Conservation (phyloP, 1,284 basidiomycete species). For the Vanrija humicola region DNA sequence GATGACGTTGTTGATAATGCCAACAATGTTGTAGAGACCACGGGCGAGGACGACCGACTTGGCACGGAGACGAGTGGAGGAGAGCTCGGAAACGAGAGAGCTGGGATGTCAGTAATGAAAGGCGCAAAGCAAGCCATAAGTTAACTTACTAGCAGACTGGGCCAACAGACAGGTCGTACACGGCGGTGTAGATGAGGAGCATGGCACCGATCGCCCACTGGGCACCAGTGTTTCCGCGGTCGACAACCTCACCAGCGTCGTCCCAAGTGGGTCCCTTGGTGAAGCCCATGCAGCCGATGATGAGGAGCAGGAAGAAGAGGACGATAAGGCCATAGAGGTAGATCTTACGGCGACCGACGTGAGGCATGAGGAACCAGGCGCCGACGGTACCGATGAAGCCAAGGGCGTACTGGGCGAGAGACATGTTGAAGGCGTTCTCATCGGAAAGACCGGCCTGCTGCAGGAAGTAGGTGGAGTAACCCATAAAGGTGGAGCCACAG, state of each 20-base stretch:
- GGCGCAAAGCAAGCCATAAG: no score
- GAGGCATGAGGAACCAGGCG: slow-evolving; percentile 23
- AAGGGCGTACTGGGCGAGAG: slow-evolving; percentile 2
- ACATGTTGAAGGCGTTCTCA: slow-evolving; percentile 9
- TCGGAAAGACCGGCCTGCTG: slow-evolving; percentile 15
- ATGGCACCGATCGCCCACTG: slow-evolving; percentile 18
- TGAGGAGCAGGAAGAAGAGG: slow-evolving; percentile 46
- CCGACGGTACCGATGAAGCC: slow-evolving; percentile 23
- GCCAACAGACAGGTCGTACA: slow-evolving; percentile 22
- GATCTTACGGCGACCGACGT: slow-evolving; percentile 48
- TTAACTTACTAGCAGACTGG: slow-evolving; percentile 29
- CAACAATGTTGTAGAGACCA: slow-evolving; percentile 48
- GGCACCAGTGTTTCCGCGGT: slow-evolving; percentile 6
- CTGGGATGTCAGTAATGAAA: no score
- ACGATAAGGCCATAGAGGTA: slow-evolving; percentile 49
- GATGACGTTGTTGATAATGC: slow-evolving; percentile 13
- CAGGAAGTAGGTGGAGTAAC: slow-evolving; percentile 27
- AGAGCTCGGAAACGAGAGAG: slow-evolving; percentile 47
- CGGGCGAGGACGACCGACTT: slow-evolving; percentile 53
- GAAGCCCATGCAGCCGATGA: slow-evolving; percentile 42
- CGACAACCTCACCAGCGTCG: slow-evolving; percentile 5
- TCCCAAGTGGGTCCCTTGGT: slow-evolving; percentile 3
- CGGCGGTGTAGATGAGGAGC: slow-evolving; percentile 10
- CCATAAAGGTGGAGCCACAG: slow-evolving; percentile 22
- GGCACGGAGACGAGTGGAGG: slow-evolving; percentile 47